Conservation (phyloP, 495 filamentous ascomycete species). For the Platismatia glauca region DNA sequence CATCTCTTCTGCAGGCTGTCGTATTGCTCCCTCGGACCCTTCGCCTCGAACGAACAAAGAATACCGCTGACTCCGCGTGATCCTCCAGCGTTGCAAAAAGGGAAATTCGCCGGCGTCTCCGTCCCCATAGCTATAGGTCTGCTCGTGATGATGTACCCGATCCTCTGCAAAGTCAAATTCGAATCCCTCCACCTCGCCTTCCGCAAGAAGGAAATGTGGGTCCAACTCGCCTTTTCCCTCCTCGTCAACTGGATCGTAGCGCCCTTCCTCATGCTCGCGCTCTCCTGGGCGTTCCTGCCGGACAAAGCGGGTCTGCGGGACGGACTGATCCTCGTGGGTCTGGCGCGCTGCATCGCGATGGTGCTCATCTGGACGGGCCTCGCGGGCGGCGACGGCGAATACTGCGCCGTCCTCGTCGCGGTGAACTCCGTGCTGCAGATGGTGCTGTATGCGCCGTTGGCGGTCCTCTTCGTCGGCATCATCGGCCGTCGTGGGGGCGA, state of each 20-base stretch:
- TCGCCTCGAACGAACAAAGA: too few species aligned
- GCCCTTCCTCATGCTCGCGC: constrained; percentile 73
- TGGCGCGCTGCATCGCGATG: constrained; percentile 81
- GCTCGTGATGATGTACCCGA: constrained; percentile 93
- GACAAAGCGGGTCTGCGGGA: constrained; percentile 59
- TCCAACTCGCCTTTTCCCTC: constrained; percentile 70
- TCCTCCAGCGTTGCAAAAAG: constrained; percentile 49
- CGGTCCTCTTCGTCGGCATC: constrained; percentile 67
- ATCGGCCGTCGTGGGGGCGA: constrained; percentile 41
- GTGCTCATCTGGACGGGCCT: constrained; percentile 73
- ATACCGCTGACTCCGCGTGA: too few species aligned
- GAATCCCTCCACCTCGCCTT: constrained; percentile 69
- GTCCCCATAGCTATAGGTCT: constrained; percentile 75
- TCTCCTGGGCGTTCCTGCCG: constrained; percentile 78
- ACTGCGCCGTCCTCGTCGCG: constrained; percentile 86
- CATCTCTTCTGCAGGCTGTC: too few species aligned
- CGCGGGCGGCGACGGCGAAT: constrained; percentile 70
- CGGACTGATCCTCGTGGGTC: constrained; percentile 67
- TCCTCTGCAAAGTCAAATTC: constrained; percentile 84
- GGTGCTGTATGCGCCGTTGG: constrained; percentile 72
- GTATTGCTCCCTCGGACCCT: too few species aligned
- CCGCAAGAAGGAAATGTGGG: constrained; percentile 54
- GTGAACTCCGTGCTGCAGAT: constrained; percentile 84
- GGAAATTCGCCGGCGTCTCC: constrained; percentile 65
- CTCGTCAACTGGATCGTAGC: constrained; percentile 86